A percentile compares a stretch with the other conserved stretches of the same genome.
phyloP scores from a whole-genome alignment of 1,284 basidiomycete species.

The Sporisorium sorghi region DNA sequence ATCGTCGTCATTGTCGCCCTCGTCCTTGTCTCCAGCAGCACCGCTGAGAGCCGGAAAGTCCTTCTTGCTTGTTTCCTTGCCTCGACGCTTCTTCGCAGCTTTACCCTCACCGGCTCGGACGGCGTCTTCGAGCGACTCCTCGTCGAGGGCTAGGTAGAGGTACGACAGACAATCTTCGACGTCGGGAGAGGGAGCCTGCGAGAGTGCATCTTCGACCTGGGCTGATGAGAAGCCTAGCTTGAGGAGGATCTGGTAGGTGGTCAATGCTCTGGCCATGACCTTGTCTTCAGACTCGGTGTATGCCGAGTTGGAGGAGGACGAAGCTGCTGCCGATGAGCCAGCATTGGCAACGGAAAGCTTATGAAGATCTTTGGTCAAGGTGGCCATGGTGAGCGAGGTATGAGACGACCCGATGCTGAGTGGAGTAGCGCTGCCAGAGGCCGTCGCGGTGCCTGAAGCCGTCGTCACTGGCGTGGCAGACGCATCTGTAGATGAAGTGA shows the following conservation, averaged over 20 bases:
- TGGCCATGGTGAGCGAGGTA: slow-evolving; percentile 46
- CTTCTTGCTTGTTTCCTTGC: slow-evolving; percentile 18
- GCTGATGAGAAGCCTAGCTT: slow-evolving; percentile 83
- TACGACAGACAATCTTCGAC: slow-evolving; percentile 84
- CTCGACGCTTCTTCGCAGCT: slow-evolving; percentile 58
- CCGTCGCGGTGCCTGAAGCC: slow-evolving; percentile 19
- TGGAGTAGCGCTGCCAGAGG: slow-evolving; percentile 42
- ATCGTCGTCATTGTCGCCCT: slow-evolving; percentile 29
- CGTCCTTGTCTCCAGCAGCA: slow-evolving; percentile 24
- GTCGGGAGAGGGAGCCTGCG: slow-evolving; percentile 76
- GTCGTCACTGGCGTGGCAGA: slow-evolving; percentile 24
- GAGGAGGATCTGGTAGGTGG: slow-evolving; percentile 84
- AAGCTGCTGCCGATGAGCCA: slow-evolving; percentile 6
- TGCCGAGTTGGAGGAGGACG: slow-evolving; percentile 22
- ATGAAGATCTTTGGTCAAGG: slow-evolving; percentile 44
- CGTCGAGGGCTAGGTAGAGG: slow-evolving; percentile 64
- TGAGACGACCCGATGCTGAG: slow-evolving; percentile 36
- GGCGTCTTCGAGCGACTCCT: slow-evolving; percentile 77
- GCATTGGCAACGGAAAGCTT: slow-evolving; percentile 28
- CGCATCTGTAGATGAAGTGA: slow-evolving; percentile 9
- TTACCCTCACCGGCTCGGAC: slow-evolving; percentile 69
- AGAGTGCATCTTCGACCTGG: slow-evolving; percentile 79
- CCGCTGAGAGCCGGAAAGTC: slow-evolving; percentile 24
- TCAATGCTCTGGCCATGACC: slow-evolving; percentile 77
- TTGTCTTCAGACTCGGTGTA: slow-evolving; percentile 71